Evolutionary conservation across 352 stramenopile species (phyloP).

Genomic region (Discostella stelligera): DNA sequence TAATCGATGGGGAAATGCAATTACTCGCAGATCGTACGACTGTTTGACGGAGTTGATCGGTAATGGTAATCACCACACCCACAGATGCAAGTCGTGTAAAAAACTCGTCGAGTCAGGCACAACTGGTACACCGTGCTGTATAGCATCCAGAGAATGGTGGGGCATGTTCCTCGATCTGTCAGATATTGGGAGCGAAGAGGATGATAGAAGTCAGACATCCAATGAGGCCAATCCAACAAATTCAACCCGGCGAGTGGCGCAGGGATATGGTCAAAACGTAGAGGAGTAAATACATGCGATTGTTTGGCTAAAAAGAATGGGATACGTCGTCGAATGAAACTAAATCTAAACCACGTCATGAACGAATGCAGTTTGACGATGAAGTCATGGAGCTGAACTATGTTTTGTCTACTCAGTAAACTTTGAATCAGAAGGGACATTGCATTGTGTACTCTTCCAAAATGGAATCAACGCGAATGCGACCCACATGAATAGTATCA

Average conservation of each 20-base stretch:
- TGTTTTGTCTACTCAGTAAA: neutral
- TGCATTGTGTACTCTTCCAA: too few relatives aligned
- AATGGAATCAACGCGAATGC: too few relatives aligned
- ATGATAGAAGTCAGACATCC: neutral
- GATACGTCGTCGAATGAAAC: neutral
- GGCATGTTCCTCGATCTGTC: slow-evolving; percentile 38
- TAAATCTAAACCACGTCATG: neutral
- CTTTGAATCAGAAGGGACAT: neutral
- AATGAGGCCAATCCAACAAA: neutral
- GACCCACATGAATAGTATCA: neutral
- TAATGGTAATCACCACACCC: neutral
- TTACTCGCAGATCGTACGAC: slow-evolving; percentile 32
- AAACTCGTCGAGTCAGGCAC: neutral
- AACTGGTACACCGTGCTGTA: neutral
- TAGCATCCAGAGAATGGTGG: slow-evolving; percentile 20
- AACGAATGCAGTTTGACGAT: neutral
- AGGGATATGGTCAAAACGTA: neutral
- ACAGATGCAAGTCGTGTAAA: slow-evolving; percentile 8
- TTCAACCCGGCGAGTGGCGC: neutral
- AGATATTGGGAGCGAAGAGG: slow-evolving; percentile 1
- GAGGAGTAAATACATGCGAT: neutral
- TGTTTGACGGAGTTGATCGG: slow-evolving; percentile 15
- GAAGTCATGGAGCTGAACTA: neutral
- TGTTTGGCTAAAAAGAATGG: neutral
- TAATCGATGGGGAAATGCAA: slow-evolving; percentile 36